Evolutionary conservation across 192 early-diverging fungal genomes (phyloP).

Genomic region (Coemansia sp.): DNA sequence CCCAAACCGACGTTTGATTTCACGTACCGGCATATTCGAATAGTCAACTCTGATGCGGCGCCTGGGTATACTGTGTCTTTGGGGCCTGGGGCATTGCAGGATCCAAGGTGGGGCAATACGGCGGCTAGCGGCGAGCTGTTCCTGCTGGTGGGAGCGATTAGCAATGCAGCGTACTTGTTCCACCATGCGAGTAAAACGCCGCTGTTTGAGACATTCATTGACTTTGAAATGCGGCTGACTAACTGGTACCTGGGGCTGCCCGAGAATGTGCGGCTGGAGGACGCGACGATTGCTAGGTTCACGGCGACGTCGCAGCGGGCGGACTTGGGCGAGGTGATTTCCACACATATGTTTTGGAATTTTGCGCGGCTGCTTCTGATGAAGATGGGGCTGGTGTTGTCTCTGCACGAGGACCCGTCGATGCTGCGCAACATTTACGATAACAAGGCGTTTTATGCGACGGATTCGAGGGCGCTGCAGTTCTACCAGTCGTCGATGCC

Average conservation of each 20-base stretch:
- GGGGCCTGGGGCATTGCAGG: constrained; percentile 29
- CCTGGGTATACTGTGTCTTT: constrained; percentile 41
- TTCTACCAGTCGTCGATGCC: constrained; percentile 53
- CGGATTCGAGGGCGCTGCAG: constrained; percentile 41
- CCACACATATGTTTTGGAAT: constrained; percentile 53
- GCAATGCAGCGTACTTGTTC: constrained; percentile 46
- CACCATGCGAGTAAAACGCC: constrained; percentile 39
- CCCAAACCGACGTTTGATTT: constrained; percentile 45
- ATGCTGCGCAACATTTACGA: constrained; percentile 52
- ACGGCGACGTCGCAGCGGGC: constrained; percentile 43
- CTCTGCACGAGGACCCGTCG: constrained; percentile 44
- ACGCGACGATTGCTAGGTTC: constrained; percentile 37
- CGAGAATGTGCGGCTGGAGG: constrained; percentile 45
- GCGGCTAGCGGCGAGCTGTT: constrained; percentile 49
- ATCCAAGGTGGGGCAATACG: constrained; percentile 41
- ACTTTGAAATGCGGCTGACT: constrained; percentile 53
- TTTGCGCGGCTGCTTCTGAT: constrained; percentile 54
- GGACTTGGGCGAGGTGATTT: constrained; percentile 52
- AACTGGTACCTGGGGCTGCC: constrained; percentile 49
- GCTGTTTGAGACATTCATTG: constrained; percentile 43
- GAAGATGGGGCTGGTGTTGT: constrained; percentile 55
- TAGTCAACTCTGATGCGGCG: constrained; percentile 19
- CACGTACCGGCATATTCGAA: constrained; percentile 36
- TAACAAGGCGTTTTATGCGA: constrained; percentile 51
- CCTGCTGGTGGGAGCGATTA: constrained; percentile 47